Evolutionary conservation across 768 basidiomycete species (phyloP), one percentile per base, ranked within the genome.

Genomic region (Pleurotus ostreatus): DNA sequence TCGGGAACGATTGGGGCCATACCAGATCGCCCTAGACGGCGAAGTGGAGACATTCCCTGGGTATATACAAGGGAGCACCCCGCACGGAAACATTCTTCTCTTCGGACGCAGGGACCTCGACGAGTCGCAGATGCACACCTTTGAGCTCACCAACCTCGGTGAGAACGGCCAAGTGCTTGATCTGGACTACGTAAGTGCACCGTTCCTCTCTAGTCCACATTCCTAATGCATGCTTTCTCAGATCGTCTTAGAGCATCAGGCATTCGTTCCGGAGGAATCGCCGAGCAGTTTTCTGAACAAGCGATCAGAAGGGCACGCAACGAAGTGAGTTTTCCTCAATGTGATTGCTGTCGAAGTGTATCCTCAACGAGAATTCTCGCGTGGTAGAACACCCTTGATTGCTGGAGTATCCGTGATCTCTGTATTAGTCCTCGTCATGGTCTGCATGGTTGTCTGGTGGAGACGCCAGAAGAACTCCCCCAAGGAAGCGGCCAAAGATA

Each of bases 221-320:
- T 70, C 66, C 72, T 77, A 55, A 71, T 74, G 55, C 69, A 77
- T 25, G 70, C 73, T 6, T 80, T 81, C n/a, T 71, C 63, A 49
- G 48, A 23, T 49, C 26, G 48, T 49, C 48, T 16, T 49, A 15
- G 30, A 49, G 48, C 23, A 34, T 37, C 30, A 49, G 30, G 20
- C n/a, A 25, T 15, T 16, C 5, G 25, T 16, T 34, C n/a, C 38
- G 16, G 16, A 34, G 5, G 48, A 49, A 37, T 26, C 26, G 22
- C 47, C 12, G 15, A 49, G n/a, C 15, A 37, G 41, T 20, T 18
- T 22, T 53, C 12, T n/a, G 7, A 48, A 12, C 39, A 53, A 39
- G 39, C 12, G 20, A 53, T 20, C n/a, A 16, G 16, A 34, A 16
- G 16, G 30, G 15, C 48, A n/a, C 30, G 30, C 48, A 30, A 5